These are phyloP conservation scores for Phalaenopsis aphrodite DNA, from an alignment of 106 monocot species.

Conservation along the genomic window DNA sequence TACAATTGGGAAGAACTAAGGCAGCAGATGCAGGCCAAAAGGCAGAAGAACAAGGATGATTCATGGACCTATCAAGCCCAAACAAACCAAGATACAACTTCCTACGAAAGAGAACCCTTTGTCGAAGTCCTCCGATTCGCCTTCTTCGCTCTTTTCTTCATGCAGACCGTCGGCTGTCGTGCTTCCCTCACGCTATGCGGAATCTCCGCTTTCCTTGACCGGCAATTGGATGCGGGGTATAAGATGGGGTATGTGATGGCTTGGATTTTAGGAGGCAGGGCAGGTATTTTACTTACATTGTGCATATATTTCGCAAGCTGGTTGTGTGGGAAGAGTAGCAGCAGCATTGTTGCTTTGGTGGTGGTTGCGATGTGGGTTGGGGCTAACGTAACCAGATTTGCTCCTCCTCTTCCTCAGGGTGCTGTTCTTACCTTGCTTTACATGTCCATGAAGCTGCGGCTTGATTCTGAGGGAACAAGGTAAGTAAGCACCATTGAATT, in stretches of 20 bases:
- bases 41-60: not conserved
- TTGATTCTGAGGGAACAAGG: slow-evolving; percentile 19
- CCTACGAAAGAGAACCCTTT: slow-evolving; percentile 33
- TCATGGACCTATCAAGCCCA: slow-evolving; percentile 16
- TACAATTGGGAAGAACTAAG: slow-evolving; percentile 52
- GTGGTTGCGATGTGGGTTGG: slow-evolving; percentile 66
- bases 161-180: slow-evolving; percentile 33
- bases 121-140: slow-evolving; percentile 38
- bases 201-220: slow-evolving; percentile 37
- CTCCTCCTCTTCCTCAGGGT: slow-evolving; percentile 56
- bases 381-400: slow-evolving; percentile 36
- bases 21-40: slow-evolving; percentile 23
- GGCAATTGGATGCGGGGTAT: slow-evolving; percentile 56
- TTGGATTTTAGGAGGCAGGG: slow-evolving; percentile 49
- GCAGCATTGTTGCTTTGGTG: slow-evolving; percentile 39
- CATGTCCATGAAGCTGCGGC: slow-evolving; percentile 67
- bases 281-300: slow-evolving; percentile 46
- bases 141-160: slow-evolving; percentile 41
- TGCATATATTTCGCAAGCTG: slow-evolving; percentile 58
- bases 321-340: slow-evolving; percentile 71
- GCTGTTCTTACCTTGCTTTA: slow-evolving; percentile 69
- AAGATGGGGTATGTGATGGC: slow-evolving; percentile 65
- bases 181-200: slow-evolving; percentile 33
- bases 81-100: slow-evolving; percentile 7
- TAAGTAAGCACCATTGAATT: not conserved